A percentile compares a stretch with the other conserved stretches of the same genome.
Evolutionary conservation across 257 asterid species (phyloP).

Genomic region (Solanum rostratum): DNA sequence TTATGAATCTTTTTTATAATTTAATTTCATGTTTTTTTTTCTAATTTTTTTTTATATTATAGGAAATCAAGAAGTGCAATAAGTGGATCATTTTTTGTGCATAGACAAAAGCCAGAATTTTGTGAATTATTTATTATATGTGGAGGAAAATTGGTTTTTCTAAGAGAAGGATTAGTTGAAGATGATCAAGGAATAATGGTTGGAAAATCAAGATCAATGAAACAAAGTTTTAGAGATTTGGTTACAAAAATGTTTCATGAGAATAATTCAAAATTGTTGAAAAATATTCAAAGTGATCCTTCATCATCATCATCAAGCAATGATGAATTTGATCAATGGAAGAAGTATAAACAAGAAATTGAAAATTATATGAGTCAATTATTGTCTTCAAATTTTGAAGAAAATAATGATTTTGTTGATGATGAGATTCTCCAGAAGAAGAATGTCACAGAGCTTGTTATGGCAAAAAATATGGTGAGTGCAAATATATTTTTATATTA

Average conservation of each 20-base stretch:
- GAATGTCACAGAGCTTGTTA: conserved; percentile 4
- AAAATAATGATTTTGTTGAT: conserved; percentile 9
- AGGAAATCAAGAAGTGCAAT: conserved; percentile 60
- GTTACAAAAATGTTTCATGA: conserved; percentile 34
- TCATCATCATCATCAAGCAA: conserved; percentile 8
- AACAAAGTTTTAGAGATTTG: conserved; percentile 35
- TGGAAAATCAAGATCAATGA: conserved; percentile 32
- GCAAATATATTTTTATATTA: neutral
- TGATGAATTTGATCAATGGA: conserved; percentile 26
- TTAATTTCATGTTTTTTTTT: neutral
- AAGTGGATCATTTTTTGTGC: conserved; percentile 36
- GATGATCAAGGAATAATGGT: conserved; percentile 33
- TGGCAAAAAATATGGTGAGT: conserved; percentile 33
- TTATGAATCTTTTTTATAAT: neutral
- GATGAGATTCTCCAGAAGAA: conserved; percentile 2
- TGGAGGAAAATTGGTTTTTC: conserved; percentile 37
- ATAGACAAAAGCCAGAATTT: conserved; percentile 41
- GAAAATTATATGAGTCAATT: conserved; percentile 30
- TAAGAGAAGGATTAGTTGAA: conserved; percentile 42
- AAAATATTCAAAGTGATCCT: neutral
- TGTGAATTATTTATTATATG: conserved; percentile 42
- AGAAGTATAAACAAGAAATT: conserved; percentile 28
- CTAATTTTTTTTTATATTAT: neutral
- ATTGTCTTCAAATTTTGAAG: conserved; percentile 18
- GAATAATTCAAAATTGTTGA: conserved; percentile 3